Base-by-base conservation (phyloP, 768 basidiomycete species). In the Mycena venus region DNA sequence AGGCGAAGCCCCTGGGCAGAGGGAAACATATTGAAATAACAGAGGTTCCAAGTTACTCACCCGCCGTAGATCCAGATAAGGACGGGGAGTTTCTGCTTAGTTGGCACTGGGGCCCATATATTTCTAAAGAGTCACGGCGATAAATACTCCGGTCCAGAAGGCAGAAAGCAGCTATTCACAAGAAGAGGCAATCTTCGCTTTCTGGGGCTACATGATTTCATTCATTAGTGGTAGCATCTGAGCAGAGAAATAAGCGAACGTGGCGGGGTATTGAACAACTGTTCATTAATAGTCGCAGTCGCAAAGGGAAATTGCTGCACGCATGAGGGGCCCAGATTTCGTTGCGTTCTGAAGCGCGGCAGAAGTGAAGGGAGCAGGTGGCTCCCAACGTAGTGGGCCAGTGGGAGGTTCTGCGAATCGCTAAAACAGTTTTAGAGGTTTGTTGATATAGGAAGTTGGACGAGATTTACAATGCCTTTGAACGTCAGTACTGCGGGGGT, bases 31-130 rank as follows among this genome's bases (percentile, higher is more conserved):
- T 49, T 25, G 7, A 8, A 49, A 15, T 25, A 21, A 49, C 3
- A 10, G 2, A 49, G 7, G 15, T 10, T 25, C 5, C n/a, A 3
- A 11, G 12, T 6, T 11, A 44, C 61, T 25, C 25, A 56, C 70
- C 72, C 72, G 27, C 72, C 72, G 53, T 73, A 73, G 3, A 73
- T 68, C 72, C 66, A 73, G 12, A 73, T 25, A 27, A 73, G 15
- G 2, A 73, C 66, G 4, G 72, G 67, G 1, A 53, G 59, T 1
- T 32, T 55, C 8, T 15, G 3, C 21, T 34, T 44, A 21, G 15
- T 9, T 11, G 66, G n/a, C 7, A 38, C 31, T n/a, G 72, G 72
- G 7, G 56, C 59, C 72, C 72, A 73, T 11, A 73, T 58, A 29
- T 73, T 73, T 10, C 72, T 73, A 15, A 34, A 14, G 29, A 17